Evolutionary conservation across 2,329 filamentous ascomycete genomes (phyloP), one percentile per base, ranked within the genome.

Genomic region (Xylariaceae sp.): DNA sequence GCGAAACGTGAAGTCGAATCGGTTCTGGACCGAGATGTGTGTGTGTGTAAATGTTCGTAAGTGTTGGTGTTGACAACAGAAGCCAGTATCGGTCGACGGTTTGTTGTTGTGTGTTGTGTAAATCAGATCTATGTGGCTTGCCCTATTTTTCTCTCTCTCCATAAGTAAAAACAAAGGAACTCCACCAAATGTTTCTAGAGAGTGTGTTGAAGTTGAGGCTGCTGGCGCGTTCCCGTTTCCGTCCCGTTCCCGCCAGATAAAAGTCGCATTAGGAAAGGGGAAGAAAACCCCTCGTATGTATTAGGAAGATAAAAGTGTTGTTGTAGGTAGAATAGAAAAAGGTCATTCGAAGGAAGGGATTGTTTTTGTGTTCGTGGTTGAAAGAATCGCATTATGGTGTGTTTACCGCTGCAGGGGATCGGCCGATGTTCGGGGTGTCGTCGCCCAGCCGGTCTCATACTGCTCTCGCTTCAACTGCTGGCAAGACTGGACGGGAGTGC

Each of bases 381-480:
- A 42, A 39, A 30, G 23, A 5, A 51, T 48, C 34, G 18, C 8
- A 49, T 48, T 9, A n/a, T 2, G 8, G 23, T 52, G 39, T 37
- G 44, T 7, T 65, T 51, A 70, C 23, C 65, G 66, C 39, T 66
- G 64, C 45, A 62, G 59, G 15, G 66, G 60, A 59, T 70, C 62
- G 9, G 44, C 45, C 8, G 63, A 58, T 39, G 59, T 51, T 53
- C 63, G 53, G 3, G 58, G 47, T 58, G 70, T 70, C 1, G 71
- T 72, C 10, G 70, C 74, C 75, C 75, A 77, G 5, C 74, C 74
- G 6, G 71, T 72, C 61, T 76, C 75, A 58, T 76, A 74, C 0
- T 72, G 65, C 15, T 72, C 69, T 49, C 71, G 70, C 55, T 66
- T 73, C 57, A 67, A 67, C 51, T 65, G 71, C 49, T 65, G 68